These are phyloP conservation scores for Fusarium beomiforme DNA, from an alignment of 2,329 filamentous ascomycete species.

Conservation along the genomic window DNA sequence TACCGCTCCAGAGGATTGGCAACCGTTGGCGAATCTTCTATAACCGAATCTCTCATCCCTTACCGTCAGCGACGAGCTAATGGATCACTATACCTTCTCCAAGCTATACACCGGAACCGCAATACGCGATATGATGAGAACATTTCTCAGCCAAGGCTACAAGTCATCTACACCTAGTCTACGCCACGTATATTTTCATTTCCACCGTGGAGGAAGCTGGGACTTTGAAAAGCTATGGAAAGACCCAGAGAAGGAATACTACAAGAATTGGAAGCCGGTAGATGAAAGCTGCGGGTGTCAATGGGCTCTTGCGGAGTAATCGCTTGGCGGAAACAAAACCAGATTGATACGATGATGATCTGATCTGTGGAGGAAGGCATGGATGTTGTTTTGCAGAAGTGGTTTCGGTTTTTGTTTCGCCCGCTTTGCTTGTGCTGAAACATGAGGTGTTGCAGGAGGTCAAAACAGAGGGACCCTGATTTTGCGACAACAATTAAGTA, in stretches of 20 bases:
- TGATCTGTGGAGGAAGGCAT: not conserved
- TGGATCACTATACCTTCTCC: accelerated
- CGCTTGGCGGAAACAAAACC: constrained; percentile 1
- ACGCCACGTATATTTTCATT: not conserved
- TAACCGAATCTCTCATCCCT: not conserved
- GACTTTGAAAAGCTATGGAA: not conserved
- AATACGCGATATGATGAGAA: not conserved
- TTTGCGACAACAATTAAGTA: not conserved
- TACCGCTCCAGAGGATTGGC: not conserved
- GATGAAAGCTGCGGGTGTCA: not conserved
- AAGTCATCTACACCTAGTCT: not conserved
- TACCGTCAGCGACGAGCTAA: not conserved
- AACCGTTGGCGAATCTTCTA: not conserved
- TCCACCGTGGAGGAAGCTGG: too few relatives aligned
- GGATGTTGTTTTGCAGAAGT: not conserved
- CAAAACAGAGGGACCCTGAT: not conserved
- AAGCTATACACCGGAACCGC: not conserved
- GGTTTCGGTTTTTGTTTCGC: not conserved
- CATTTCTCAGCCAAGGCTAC: not conserved
- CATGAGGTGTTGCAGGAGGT: not conserved
- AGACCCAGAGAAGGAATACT: not conserved
- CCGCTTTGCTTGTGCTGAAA: not conserved
- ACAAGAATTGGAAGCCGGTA: not conserved
- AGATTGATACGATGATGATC: not conserved
- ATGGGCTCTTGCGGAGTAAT: not conserved